A percentile compares a stretch with the other conserved stretches of the same genome.
phyloP scores from a whole-genome alignment of 257 asterid genomes.

The Solanum pinnatisectum region DNA sequence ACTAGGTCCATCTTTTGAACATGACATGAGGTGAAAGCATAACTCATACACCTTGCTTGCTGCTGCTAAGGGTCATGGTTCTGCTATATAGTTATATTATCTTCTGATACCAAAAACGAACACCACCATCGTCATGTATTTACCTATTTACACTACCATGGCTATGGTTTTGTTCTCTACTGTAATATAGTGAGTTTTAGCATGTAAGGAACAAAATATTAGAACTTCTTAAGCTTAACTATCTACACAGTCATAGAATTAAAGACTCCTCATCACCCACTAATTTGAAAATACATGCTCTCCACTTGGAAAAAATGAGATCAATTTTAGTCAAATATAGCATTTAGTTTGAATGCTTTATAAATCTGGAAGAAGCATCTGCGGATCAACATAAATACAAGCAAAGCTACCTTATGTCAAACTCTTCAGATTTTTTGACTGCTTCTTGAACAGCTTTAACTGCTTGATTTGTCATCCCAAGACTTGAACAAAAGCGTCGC shows the following conservation, averaged over 20 bases:
- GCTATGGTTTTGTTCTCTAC: background rate
- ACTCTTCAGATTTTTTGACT: constrained; percentile 59
- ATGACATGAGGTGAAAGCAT: no score
- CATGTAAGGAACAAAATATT: background rate
- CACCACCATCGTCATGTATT: background rate
- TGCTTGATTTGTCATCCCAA: constrained; percentile 64
- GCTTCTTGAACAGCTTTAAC: constrained; percentile 82
- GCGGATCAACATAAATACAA: background rate
- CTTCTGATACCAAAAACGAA: background rate
- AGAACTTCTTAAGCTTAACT: background rate
- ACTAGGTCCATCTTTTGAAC: no score
- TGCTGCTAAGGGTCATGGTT: background rate
- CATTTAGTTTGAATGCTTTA: background rate
- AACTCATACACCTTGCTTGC: no score
- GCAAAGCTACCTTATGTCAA: constrained; percentile 53
- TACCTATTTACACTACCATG: background rate
- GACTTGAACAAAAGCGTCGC: constrained; percentile 73
- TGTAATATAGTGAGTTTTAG: background rate
- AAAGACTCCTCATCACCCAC: background rate
- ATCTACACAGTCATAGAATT: background rate
- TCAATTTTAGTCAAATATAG: background rate
- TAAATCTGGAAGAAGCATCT: background rate
- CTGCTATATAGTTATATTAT: background rate
- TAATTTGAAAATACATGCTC: background rate
- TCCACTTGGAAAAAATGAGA: background rate